Conservation (phyloP, 371 early-diverging fungal genomes). For the Rhizopus stolonifer region DNA sequence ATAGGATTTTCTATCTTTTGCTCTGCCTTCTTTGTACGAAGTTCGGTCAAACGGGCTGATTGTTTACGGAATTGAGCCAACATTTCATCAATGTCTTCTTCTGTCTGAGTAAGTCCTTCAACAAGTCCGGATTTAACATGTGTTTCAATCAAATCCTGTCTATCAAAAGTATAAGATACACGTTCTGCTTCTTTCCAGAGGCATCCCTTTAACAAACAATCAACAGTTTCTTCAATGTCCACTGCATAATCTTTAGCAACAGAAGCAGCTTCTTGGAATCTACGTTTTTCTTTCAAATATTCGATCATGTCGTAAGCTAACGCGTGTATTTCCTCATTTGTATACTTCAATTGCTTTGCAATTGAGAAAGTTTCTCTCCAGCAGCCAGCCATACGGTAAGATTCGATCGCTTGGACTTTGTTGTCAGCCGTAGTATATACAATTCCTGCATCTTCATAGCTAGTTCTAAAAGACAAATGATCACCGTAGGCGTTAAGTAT, state of each 20-base stretch:
- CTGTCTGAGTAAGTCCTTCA: conserved; percentile 58
- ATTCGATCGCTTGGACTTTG: conserved; percentile 61
- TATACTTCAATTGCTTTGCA: conserved; percentile 61
- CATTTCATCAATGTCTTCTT: conserved; percentile 78
- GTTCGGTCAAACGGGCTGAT: conserved; percentile 54
- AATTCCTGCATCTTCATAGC: conserved; percentile 74
- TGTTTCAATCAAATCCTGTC: conserved; percentile 72
- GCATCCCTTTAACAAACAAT: conserved; percentile 63
- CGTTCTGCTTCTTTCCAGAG: conserved; percentile 75
- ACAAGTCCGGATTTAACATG: conserved; percentile 73
- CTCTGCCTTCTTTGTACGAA: conserved; percentile 49
- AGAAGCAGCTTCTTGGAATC: conserved; percentile 60
- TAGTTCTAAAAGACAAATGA: conserved; percentile 51
- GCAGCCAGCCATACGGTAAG: conserved; percentile 61
- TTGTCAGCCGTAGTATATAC: conserved; percentile 70
- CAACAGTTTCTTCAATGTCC: conserved; percentile 68
- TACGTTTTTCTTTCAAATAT: conserved; percentile 55
- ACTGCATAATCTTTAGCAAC: conserved; percentile 67
- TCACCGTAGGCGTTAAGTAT: conserved; percentile 68
- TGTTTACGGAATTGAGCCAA: conserved; percentile 68
- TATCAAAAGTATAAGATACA: conserved; percentile 50
- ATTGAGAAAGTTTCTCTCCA: conserved; percentile 76
- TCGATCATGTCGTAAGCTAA: conserved; percentile 54
- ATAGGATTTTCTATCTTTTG: conserved; percentile 28
- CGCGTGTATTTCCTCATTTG: conserved; percentile 45